These are phyloP conservation scores for Populus hybrid DNA, from an alignment of 441 rosid genomes.

Conservation along the genomic window DNA sequence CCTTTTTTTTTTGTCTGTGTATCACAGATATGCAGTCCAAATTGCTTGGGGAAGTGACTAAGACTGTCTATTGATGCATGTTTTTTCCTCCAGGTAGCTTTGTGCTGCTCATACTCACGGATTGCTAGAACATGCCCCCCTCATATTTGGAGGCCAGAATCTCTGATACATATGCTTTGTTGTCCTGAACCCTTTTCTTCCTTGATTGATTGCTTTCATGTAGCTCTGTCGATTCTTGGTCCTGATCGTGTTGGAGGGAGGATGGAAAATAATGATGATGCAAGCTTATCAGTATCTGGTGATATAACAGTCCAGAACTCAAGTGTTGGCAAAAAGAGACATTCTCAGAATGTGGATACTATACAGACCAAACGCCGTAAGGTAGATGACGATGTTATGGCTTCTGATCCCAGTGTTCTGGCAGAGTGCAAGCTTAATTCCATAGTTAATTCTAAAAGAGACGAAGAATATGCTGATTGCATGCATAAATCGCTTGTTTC, in stretches of 20 bases:
- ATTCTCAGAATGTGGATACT: constrained; percentile 35
- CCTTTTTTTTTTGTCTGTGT: constrained; percentile 2
- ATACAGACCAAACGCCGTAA: constrained; percentile 61
- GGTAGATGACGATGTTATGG: constrained; percentile 44
- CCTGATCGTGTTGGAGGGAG: constrained; percentile 49
- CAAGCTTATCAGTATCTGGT: constrained; percentile 27
- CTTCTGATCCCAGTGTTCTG: constrained; percentile 29
- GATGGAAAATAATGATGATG: constrained; percentile 26
- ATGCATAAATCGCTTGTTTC: constrained; percentile 54
- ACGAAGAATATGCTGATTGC: constrained; percentile 53
- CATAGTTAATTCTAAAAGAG: constrained; percentile 36
- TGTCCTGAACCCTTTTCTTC: constrained; percentile 67
- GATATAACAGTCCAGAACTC: constrained; percentile 35
- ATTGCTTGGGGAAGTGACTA: constrained; percentile 4
- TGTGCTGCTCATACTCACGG: constrained; percentile 69
- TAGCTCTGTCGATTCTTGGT: constrained; percentile 57
- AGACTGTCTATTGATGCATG: constrained; percentile 1
- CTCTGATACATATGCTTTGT: constrained; percentile 57
- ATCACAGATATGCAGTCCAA: not conserved
- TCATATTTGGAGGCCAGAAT: constrained; percentile 79
- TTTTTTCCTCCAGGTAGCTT: constrained; percentile 56
- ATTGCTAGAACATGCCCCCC: constrained; percentile 81
- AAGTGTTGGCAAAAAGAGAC: constrained; percentile 68
- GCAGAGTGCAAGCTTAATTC: constrained; percentile 34
- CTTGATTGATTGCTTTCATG: constrained; percentile 76